A percentile compares a stretch with the other conserved stretches of the same genome.
phyloP scores from a whole-genome alignment of 768 basidiomycete species.

The Hericium coralloides region DNA sequence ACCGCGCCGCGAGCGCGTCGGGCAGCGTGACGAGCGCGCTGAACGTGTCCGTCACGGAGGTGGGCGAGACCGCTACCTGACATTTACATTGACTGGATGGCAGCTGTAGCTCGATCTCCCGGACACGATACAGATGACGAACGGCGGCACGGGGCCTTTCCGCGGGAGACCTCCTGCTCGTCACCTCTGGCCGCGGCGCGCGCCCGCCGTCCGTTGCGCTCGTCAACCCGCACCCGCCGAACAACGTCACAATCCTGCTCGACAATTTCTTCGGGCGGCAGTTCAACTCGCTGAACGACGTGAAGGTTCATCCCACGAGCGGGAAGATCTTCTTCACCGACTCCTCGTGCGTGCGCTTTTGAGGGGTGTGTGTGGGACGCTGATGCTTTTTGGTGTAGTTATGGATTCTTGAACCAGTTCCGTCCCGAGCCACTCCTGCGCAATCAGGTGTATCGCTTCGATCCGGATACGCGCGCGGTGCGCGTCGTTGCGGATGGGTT shows the following conservation, averaged over 20 bases:
- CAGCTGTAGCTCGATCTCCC: conserved; percentile 43
- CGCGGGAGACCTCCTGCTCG: conserved; percentile 47
- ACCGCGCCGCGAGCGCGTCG: conserved; percentile 29
- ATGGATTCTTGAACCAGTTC: conserved; percentile 58
- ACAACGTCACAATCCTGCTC: conserved; percentile 59
- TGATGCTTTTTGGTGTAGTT: conserved; percentile 27
- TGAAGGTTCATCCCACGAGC: conserved; percentile 60
- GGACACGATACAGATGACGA: conserved; percentile 58
- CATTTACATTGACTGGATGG: conserved; percentile 4
- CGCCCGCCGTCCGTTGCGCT: conserved; percentile 54
- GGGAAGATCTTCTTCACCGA: conserved; percentile 74
- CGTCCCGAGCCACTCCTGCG: conserved; percentile 58
- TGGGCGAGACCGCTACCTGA: conserved; percentile 7
- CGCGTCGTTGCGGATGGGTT: conserved; percentile 75
- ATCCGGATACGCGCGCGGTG: conserved; percentile 54
- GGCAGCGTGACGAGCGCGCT: conserved; percentile 25
- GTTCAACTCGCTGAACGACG: conserved; percentile 77
- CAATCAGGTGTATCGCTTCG: conserved; percentile 71
- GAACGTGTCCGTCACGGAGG: conserved; percentile 40
- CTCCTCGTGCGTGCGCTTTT: conserved; percentile 35
- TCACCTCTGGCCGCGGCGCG: conserved; percentile 57
- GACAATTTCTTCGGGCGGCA: conserved; percentile 77
- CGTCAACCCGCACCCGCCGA: conserved; percentile 54
- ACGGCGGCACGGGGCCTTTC: conserved; percentile 59
- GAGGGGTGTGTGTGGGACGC: too few relatives aligned